phyloP scores from a whole-genome alignment of 2,329 filamentous ascomycete genomes.

The Clonostachys rhizophaga region DNA sequence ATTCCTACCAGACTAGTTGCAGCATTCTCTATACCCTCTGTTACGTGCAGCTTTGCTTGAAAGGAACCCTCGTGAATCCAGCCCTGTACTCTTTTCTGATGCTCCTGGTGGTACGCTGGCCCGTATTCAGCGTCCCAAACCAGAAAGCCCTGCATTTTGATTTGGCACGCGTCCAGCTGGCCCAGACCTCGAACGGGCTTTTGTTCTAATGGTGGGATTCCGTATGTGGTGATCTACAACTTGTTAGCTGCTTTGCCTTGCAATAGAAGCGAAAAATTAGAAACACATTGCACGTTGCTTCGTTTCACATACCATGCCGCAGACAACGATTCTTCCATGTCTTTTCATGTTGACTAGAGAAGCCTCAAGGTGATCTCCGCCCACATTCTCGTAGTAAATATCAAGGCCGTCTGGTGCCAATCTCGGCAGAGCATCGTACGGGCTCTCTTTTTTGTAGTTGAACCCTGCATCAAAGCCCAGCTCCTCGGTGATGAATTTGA shows the following conservation, averaged over 20 bases:
- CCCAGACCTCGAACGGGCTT: slow-evolving; percentile 66
- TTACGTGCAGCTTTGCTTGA: slow-evolving; percentile 64
- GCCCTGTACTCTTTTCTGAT: slow-evolving; percentile 69
- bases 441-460: slow-evolving; percentile 64
- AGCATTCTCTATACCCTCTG: slow-evolving; percentile 75
- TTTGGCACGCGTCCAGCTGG: slow-evolving; percentile 59
- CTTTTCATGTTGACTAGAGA: slow-evolving; percentile 57
- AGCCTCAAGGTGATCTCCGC: slow-evolving; percentile 64
- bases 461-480: slow-evolving; percentile 63
- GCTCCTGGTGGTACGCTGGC: slow-evolving; percentile 61
- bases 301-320: slow-evolving; percentile 79
- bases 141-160: slow-evolving; percentile 74
- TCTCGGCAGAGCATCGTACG: slow-evolving; percentile 52
- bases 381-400: slow-evolving; percentile 72
- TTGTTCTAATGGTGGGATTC: slow-evolving; percentile 43
- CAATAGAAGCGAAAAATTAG: too few relatives aligned
- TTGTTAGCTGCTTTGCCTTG: too few relatives aligned
- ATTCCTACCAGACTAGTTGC: slow-evolving; percentile 70
- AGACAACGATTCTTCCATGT: slow-evolving; percentile 64
- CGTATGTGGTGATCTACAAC: slow-evolving; percentile 66
- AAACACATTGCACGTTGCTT: slow-evolving; percentile 22
- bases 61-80: slow-evolving; percentile 75
- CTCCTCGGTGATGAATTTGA: slow-evolving; percentile 56
- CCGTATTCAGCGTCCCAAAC: slow-evolving; percentile 63
- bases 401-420: slow-evolving; percentile 57